phyloP scores from a whole-genome alignment of 1,284 basidiomycete species.

The Rhizopogon hawkerae region DNA sequence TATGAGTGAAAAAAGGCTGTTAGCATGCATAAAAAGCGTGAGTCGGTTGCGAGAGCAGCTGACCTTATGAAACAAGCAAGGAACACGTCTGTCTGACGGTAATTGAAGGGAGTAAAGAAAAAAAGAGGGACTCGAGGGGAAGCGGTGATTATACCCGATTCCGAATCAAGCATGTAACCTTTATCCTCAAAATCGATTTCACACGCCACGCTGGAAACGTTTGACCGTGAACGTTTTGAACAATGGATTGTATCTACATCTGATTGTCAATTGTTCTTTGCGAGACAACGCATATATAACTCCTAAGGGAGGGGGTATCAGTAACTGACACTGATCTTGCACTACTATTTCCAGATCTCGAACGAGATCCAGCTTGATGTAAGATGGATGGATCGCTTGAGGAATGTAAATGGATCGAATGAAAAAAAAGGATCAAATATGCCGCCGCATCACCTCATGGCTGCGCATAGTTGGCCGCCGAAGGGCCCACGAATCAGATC shows the following conservation, averaged over 20 bases:
- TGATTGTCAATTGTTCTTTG: too few relatives aligned
- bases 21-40: slow-evolving; percentile 2
- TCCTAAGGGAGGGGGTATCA: too few relatives aligned
- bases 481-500: not conserved
- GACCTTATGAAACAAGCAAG: slow-evolving; percentile 13
- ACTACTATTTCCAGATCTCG: too few relatives aligned
- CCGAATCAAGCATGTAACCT: not conserved
- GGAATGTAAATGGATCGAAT: too few relatives aligned
- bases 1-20: slow-evolving; percentile 4
- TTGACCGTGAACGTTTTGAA: too few relatives aligned
- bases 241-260: too few relatives aligned
- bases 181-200: slow-evolving; percentile 2
- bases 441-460: not conserved
- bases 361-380: too few relatives aligned
- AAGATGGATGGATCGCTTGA: too few relatives aligned
- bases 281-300: too few relatives aligned
- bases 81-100: slow-evolving; percentile 9
- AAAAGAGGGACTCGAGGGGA: slow-evolving; percentile 12
- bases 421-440: not conserved
- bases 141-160: slow-evolving; percentile 6
- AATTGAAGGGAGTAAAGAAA: slow-evolving; percentile 6
- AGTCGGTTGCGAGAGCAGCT: slow-evolving; percentile 1
- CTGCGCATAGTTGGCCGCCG: not conserved
- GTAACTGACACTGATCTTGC: too few relatives aligned
- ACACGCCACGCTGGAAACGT: not conserved